Evolutionary conservation across 352 stramenopile genomes (phyloP).

Genomic region (Globisporangium recalcitrans): DNA sequence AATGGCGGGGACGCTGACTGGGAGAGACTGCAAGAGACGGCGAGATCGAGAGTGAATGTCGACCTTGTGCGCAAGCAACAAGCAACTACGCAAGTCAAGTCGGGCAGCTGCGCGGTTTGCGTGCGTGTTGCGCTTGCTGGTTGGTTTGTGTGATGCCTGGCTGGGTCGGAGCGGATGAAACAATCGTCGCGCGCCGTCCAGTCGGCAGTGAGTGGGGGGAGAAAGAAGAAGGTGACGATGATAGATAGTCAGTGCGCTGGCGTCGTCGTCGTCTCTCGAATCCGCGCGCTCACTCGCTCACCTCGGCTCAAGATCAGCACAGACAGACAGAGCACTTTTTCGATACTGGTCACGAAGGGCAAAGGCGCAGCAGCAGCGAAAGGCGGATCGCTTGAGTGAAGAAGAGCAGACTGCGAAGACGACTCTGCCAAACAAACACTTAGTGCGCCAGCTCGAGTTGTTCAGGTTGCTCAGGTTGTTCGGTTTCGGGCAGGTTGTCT

Average conservation of each 20-base stretch:
- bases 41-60: conserved; percentile 14
- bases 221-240: not conserved
- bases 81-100: not conserved
- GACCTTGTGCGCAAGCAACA: not conserved
- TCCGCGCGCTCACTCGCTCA: not conserved
- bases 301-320: not conserved
- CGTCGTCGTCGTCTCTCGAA: not conserved
- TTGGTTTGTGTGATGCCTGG: not conserved
- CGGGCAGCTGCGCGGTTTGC: not conserved
- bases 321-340: conserved; percentile 6
- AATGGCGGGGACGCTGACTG: not conserved
- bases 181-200: conserved; percentile 6
- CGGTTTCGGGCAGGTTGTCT: too few relatives aligned
- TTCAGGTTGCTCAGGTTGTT: too few relatives aligned
- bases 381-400: not conserved
- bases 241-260: not conserved
- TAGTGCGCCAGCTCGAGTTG: not conserved
- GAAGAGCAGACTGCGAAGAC: conserved; percentile 13
- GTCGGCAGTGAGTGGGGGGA: too few relatives aligned
- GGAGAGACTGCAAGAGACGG: not conserved
- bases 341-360: conserved; percentile 8
- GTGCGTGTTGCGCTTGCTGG: not conserved
- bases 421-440: not conserved
- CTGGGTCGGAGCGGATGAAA: not conserved
- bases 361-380: not conserved